Evolutionary conservation across 257 asterid genomes (phyloP).

Genomic region (Nyctanthes arbortristis): DNA sequence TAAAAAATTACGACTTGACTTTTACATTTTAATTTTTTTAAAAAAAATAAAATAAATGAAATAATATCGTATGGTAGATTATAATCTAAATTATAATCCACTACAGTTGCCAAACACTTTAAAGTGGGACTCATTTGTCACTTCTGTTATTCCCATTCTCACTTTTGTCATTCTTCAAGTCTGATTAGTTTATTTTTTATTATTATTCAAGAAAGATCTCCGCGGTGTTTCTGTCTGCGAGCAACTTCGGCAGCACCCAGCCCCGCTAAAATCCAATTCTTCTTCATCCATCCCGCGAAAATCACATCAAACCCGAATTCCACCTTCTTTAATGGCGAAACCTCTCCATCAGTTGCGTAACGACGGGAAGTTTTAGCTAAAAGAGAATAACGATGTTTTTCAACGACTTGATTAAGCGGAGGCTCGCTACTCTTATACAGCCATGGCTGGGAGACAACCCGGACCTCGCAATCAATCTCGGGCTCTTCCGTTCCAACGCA

Average conservation of each 20-base stretch:
- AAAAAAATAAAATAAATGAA: no score
- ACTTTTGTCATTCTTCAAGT: no score
- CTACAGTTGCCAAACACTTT: no score
- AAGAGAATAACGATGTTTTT: slow-evolving; percentile 47
- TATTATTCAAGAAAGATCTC: no score
- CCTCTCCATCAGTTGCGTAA: slow-evolving; percentile 7
- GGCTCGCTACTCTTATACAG: slow-evolving; percentile 53
- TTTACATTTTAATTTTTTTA: no score
- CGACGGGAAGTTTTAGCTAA: background rate
- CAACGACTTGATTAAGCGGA: slow-evolving; percentile 50
- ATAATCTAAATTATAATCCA: no score
- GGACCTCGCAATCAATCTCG: slow-evolving; percentile 61
- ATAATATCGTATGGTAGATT: no score
- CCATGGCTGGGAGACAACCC: slow-evolving; percentile 72
- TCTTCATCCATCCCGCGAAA: slow-evolving; percentile 6
- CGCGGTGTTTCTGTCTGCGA: no score
- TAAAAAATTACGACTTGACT: no score
- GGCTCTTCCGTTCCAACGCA: slow-evolving; percentile 64
- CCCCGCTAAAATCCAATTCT: background rate
- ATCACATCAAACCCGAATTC: slow-evolving; percentile 6
- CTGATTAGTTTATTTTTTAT: no score
- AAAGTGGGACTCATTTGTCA: no score
- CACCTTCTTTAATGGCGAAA: slow-evolving; percentile 24
- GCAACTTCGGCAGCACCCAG: background rate
- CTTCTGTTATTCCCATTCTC: no score